Conservation (phyloP, 192 early-diverging fungal genomes). For the Umbelopsis vinacea region DNA sequence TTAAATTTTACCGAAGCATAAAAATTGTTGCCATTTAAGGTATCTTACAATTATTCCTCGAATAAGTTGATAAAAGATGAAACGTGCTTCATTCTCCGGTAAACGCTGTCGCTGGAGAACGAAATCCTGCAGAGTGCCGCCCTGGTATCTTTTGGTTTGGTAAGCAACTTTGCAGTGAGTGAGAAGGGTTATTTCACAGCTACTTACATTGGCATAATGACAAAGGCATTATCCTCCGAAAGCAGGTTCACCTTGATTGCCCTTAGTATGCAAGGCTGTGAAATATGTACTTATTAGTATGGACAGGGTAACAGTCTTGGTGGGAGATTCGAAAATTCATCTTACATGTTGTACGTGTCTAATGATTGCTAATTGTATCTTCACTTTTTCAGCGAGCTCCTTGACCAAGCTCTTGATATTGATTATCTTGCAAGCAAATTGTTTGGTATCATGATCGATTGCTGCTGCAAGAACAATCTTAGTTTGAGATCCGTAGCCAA, state of each 20-base stretch:
- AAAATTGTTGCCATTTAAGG: not conserved
- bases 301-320: too few species aligned
- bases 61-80: not conserved
- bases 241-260: too few species aligned
- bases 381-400: too few species aligned
- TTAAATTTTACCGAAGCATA: too few species aligned
- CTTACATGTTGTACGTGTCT: not conserved
- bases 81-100: not conserved
- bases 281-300: not conserved
- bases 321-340: too few species aligned
- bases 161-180: not conserved
- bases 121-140: not conserved
- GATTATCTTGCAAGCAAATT: not conserved
- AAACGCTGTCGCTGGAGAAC: not conserved
- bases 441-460: not conserved
- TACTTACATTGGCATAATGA: not conserved
- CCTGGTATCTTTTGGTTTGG: not conserved
- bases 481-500: not conserved
- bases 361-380: too few species aligned
- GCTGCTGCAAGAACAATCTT: not conserved
- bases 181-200: not conserved
- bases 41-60: not conserved
- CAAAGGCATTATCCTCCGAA: not conserved
- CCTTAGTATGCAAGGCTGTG: too few species aligned
- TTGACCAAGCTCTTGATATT: not conserved